Percentiles rank a stretch among this genome's conserved stretches.
Evolutionary conservation across 2,329 filamentous ascomycete genomes (phyloP).

Genomic region (Cordyceps tenuipes): DNA sequence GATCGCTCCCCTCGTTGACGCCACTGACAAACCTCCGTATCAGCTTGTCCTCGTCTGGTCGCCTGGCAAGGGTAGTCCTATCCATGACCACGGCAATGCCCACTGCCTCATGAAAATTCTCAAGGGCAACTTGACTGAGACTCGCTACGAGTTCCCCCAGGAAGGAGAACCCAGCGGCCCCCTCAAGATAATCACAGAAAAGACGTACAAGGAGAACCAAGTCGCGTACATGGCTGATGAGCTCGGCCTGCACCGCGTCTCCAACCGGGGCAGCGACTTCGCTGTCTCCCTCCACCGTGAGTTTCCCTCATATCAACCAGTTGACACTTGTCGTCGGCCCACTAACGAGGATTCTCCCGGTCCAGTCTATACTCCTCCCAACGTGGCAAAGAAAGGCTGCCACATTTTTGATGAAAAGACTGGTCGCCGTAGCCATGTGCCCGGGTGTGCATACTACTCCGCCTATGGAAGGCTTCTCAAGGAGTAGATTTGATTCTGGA

Average conservation of each 20-base stretch:
- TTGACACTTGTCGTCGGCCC: conserved; percentile 22
- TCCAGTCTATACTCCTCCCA: conserved; percentile 75
- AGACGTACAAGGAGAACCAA: conserved; percentile 58
- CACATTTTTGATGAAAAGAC: conserved; percentile 72
- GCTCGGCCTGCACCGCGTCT: conserved; percentile 76
- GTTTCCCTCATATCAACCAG: conserved; percentile 20
- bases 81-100: conserved; percentile 83
- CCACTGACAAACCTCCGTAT: conserved; percentile 9
- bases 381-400: conserved; percentile 75
- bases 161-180: conserved; percentile 39
- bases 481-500: conserved; percentile 19
- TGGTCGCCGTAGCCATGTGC: conserved; percentile 63
- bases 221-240: conserved; percentile 90
- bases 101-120: conserved; percentile 92
- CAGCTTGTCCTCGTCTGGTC: conserved; percentile 86
- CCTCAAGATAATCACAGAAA: conserved; percentile 58
- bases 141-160: conserved; percentile 66
- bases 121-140: conserved; percentile 70
- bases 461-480: conserved; percentile 44
- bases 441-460: conserved; percentile 66
- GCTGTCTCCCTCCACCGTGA: conserved; percentile 75
- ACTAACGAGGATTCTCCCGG: conserved; percentile 22
- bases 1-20: not conserved
- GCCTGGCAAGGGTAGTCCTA: conserved; percentile 71
- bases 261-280: conserved; percentile 65